Base-by-base conservation (phyloP, 768 basidiomycete species). In the Daedaleopsis nitida region DNA sequence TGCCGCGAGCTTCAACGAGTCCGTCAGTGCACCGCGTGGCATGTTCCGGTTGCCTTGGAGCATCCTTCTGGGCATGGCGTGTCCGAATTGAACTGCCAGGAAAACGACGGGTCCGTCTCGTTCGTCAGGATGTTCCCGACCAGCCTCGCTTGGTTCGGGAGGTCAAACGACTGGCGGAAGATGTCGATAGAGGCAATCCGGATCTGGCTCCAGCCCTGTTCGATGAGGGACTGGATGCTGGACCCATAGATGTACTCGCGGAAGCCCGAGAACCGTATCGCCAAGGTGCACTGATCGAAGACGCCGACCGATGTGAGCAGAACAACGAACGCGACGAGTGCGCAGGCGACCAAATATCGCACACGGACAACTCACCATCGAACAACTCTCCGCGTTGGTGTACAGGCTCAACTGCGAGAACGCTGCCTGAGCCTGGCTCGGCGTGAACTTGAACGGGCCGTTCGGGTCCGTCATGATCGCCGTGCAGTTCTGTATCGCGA, bases 161-260 rank as follows among this genome's bases (percentile, higher is more conserved):
- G 54, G 57, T 63, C 62, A 48, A 55, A 52, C 48, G 62, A 50
- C 53, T 51, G 52, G 32, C 35, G 34, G 57, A 59, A 63, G 16
- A 63, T 42, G 32, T 63, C 53, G 53, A 58, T 34, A n/a, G 62
- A 63, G 16, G 62, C 49, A 14, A 63, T 35, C 10, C 62, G 62
- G 54, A 63, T 63, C 42, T 63, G 62, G 27, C 12, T 32, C 57
- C 57, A 63, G 14, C 62, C 62, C 19, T 27, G 57, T 48, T 38
- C 42, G 39, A 63, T 32, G 62, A 63, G 62, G 38, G 21, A 34
- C 34, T 43, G 47, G 39, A 59, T 58, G 57, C 52, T 63, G 39
- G 53, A 35, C 6, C 62, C 62, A 57, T 58, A 63, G 52, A 63
- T 49, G 62, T 63, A 63, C 57, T 63, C 62, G 47, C 62, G 62